Conservation (phyloP, 1,284 basidiomycete genomes). For the Meripilus lineatus region DNA sequence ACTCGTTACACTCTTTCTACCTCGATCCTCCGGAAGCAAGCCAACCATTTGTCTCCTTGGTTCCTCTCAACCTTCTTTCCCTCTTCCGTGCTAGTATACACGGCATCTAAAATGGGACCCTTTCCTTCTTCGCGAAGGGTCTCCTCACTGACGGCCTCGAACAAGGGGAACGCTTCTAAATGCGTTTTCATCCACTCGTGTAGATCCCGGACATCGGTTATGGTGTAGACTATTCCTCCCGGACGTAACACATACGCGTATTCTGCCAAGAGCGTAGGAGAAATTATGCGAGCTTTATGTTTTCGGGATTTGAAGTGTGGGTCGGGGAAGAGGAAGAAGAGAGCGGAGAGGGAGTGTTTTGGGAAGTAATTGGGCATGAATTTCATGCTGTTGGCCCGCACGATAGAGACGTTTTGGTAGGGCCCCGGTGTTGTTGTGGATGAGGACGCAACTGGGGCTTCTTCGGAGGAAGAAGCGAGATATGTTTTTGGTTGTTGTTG, state of each 20-base stretch:
- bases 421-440: constrained; percentile 36
- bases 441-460: constrained; percentile 33
- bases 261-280: constrained; percentile 88
- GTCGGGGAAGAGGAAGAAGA: constrained; percentile 99
- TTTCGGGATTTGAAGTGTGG: constrained; percentile 98
- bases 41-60: constrained; percentile 84
- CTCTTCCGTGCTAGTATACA: constrained; percentile 88
- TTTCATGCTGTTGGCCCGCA: constrained; percentile 98
- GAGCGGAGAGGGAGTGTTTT: constrained; percentile 85
- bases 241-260: constrained; percentile 92
- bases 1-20: constrained; percentile 18
- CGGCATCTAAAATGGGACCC: constrained; percentile 74
- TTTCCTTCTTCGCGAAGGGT: constrained; percentile 69
- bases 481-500: background rate
- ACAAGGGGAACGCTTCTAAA: constrained; percentile 82
- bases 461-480: too few relatives aligned
- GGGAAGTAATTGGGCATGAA: constrained; percentile 96
- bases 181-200: constrained; percentile 96
- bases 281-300: constrained; percentile 98
- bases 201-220: constrained; percentile 94
- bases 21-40: constrained; percentile 72
- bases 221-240: constrained; percentile 94
- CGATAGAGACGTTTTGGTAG: constrained; percentile 92
- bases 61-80: constrained; percentile 97
- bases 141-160: constrained; percentile 75